phyloP scores from a whole-genome alignment of 1,139 yeast genomes.

The Yamadazyma membranifaciens region DNA sequence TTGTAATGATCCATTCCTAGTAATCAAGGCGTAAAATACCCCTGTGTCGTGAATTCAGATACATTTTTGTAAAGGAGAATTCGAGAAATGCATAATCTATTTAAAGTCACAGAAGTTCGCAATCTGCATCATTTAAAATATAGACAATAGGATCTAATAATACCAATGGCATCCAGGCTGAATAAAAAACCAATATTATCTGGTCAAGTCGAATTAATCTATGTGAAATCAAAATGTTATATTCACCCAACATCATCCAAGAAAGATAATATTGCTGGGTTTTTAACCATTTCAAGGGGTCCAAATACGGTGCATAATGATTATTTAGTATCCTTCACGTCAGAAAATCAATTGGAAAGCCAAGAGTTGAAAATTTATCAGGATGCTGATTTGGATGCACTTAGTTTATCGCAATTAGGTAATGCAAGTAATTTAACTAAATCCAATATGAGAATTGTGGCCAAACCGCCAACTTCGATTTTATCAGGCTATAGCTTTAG shows the following conservation, averaged over 20 bases:
- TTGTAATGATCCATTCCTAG: too few species aligned
- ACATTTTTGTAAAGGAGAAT: too few species aligned
- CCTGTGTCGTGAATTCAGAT: too few species aligned
- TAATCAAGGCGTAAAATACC: too few species aligned
- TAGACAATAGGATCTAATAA: not conserved
- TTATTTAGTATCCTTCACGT: constrained; percentile 69
- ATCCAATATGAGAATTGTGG: constrained; percentile 12
- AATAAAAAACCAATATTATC: constrained; percentile 11
- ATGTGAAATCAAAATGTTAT: constrained; percentile 68
- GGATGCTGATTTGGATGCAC: constrained; percentile 48
- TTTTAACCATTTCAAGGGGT: constrained; percentile 59
- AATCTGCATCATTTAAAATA: too few species aligned
- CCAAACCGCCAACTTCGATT: constrained; percentile 47
- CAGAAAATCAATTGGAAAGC: constrained; percentile 54
- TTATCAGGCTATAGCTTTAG: constrained; percentile 66
- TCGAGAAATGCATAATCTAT: too few species aligned
- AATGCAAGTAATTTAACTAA: constrained; percentile 8
- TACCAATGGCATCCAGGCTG: not conserved
- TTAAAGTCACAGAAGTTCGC: not conserved
- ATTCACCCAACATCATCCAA: constrained; percentile 78
- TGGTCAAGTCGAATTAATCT: constrained; percentile 43
- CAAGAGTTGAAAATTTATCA: constrained; percentile 52
- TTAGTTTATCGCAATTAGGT: constrained; percentile 21
- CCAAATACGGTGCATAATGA: constrained; percentile 56
- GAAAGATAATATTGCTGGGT: constrained; percentile 78